Evolutionary conservation across 2,329 filamentous ascomycete genomes (phyloP).

Genomic region (Lachnellula subtilissima): DNA sequence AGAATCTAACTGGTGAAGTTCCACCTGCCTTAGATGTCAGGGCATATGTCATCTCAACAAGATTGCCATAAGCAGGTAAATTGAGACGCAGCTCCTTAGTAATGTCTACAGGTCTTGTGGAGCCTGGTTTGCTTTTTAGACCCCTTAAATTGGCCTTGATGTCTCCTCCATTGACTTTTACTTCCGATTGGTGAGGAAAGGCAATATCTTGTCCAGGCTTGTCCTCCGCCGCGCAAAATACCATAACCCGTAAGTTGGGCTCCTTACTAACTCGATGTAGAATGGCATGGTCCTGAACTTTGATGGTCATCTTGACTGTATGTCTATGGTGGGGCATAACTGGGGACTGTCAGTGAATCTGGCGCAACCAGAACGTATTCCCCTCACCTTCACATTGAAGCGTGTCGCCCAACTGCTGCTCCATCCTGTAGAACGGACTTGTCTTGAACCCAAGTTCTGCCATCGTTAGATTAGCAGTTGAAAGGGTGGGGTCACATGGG

Average conservation of each 20-base stretch:
- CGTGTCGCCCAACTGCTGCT: constrained; percentile 58
- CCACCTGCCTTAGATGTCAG: constrained; percentile 74
- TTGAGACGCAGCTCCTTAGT: constrained; percentile 70
- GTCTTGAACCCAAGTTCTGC: constrained; percentile 55
- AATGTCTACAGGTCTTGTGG: constrained; percentile 88
- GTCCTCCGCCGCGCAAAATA: constrained; percentile 72
- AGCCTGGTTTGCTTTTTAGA: constrained; percentile 92
- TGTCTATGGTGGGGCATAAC: constrained; percentile 33
- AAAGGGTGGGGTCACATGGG: neutral
- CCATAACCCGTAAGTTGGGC: constrained; percentile 59
- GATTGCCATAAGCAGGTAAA: constrained; percentile 65
- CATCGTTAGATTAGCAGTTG: neutral
- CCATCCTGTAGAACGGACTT: constrained; percentile 80
- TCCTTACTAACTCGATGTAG: constrained; percentile 23
- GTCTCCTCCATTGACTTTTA: constrained; percentile 84
- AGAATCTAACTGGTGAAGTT: constrained; percentile 22
- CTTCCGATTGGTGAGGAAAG: constrained; percentile 88
- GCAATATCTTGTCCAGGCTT: constrained; percentile 67
- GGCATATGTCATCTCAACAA: constrained; percentile 83
- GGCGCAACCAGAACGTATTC: neutral
- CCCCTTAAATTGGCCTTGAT: constrained; percentile 91
- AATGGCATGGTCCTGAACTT: constrained; percentile 44
- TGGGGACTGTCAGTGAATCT: constrained; percentile 15
- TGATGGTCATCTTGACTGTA: constrained; percentile 53
- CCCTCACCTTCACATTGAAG: constrained; percentile 68